Base-by-base conservation (phyloP, 1,139 yeast species). In the Wickerhamomyces sp. region DNA sequence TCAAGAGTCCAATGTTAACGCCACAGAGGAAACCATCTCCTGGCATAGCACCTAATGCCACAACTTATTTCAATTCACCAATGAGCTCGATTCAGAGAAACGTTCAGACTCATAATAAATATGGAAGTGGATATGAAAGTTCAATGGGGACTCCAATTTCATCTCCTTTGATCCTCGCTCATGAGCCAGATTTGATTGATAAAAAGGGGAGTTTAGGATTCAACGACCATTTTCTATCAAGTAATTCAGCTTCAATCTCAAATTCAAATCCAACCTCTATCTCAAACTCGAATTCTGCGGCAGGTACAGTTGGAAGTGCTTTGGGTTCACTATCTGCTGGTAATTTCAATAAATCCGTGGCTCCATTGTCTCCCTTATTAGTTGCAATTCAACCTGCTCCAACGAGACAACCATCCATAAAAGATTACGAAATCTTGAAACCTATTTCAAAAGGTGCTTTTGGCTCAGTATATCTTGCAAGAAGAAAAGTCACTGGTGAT, bases 361-460 rank as follows among this genome's bases (percentile, higher is more conserved):
- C 19, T 2, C 95, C 95, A 3, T 59, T 86, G 20, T 86, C 96
- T 0, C 97, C 97, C 0, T 60, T 88, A 19, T 58, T 88, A 30
- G 77, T 86, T 2, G 80, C 93, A 1, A 72, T 59, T 2, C 56
- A 28, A 22, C 42, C 58, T 1, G 55, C 57, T 31, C 76, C 71
- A 48, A 69, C 80, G 0, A 51, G 72, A 1, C 64, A 70, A 4
- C 91, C 94, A 0, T 80, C 87, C 2, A 88, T 89, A 20, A 75
- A 74, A 42, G 98, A 93, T 58, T 93, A 88, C 56, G 96, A 87
- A 48, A 78, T 91, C 23, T 66, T 93, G 38, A 88, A 88, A 54
- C 96, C 98, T 0, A 88, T 93, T 35, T 85, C 96, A 54, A 86
- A 87, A 54, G 99, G 99, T 22, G 98, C 99, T 0, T 93, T 89